A percentile compares a stretch with the other conserved stretches of the same genome.
Conservation (phyloP, 192 early-diverging fungal species). For the Piromyces finnis region DNA sequence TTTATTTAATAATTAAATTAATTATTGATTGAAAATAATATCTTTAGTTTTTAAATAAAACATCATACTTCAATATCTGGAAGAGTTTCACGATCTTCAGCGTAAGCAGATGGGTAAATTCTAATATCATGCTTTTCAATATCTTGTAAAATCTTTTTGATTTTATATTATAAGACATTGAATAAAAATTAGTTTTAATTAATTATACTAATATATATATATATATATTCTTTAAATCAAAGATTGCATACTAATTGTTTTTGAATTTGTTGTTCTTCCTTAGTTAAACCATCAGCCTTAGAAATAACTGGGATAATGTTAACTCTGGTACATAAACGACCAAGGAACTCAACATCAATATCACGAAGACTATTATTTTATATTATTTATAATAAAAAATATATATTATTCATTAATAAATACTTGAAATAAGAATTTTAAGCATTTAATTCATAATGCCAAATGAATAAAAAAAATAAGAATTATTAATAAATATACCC, state of each 20-base stretch:
- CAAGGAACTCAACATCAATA: slow-evolving; percentile 52
- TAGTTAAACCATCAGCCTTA: slow-evolving; percentile 80
- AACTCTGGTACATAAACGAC: slow-evolving; percentile 66
- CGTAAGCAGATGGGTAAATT: slow-evolving; percentile 54
- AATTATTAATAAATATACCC: slow-evolving; percentile 13
- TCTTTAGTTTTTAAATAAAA: too few relatives aligned
- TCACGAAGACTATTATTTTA: slow-evolving; percentile 51
- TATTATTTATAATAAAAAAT: not conserved
- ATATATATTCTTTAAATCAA: too few relatives aligned
- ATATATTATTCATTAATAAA: too few relatives aligned
- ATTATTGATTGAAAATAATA: not conserved
- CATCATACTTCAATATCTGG: slow-evolving; percentile 38
- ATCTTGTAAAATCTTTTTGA: slow-evolving; percentile 45
- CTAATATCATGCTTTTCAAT: slow-evolving; percentile 42
- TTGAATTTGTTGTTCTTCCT: slow-evolving; percentile 28
- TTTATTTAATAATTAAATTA: not conserved
- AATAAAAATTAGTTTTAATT: too few relatives aligned
- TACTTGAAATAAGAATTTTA: too few relatives aligned
- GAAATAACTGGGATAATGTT: slow-evolving; percentile 96
- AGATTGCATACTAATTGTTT: not conserved
- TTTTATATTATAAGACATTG: too few relatives aligned
- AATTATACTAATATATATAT: too few relatives aligned
- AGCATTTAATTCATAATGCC: too few relatives aligned
- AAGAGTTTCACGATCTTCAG: slow-evolving; percentile 48
- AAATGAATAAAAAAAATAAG: too few relatives aligned